A percentile compares a stretch with the other conserved stretches of the same genome.
phyloP scores from a whole-genome alignment of 352 stramenopile genomes.

The Phytopythium aichiense region DNA sequence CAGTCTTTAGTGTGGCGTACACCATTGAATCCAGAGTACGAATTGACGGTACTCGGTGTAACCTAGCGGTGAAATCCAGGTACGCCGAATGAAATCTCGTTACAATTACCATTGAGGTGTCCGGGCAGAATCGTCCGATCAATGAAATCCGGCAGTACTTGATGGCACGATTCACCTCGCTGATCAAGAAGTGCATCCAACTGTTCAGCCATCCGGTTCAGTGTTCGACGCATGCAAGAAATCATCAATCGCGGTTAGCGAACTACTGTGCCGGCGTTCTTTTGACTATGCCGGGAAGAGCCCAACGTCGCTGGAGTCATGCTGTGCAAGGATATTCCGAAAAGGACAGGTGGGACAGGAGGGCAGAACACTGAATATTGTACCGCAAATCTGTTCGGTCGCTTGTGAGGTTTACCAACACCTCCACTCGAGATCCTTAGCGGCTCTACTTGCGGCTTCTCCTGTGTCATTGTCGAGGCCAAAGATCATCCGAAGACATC shows the following conservation, averaged over 20 bases:
- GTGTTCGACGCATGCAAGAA: constrained; percentile 12
- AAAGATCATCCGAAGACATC: constrained; percentile 23
- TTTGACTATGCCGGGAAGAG: constrained; percentile 8
- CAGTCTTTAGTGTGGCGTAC: too few relatives aligned
- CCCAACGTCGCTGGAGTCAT: constrained; percentile 8
- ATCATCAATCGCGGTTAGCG: neutral
- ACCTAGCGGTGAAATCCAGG: too few relatives aligned
- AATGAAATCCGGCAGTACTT: constrained; percentile 27
- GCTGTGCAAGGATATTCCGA: constrained; percentile 18
- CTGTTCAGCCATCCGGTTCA: constrained; percentile 23
- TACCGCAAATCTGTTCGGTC: constrained; percentile 10
- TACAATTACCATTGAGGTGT: constrained; percentile 9
- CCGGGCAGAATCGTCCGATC: neutral
- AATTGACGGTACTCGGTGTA: too few relatives aligned
- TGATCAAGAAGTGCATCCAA: constrained; percentile 20
- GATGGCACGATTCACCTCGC: constrained; percentile 24
- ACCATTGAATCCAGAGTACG: too few relatives aligned
- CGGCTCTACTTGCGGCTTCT: constrained; percentile 23
- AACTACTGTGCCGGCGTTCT: constrained; percentile 13
- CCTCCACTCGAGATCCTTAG: constrained; percentile 15
- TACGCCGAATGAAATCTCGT: too few relatives aligned
- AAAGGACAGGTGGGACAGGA: constrained; percentile 10
- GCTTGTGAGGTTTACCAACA: constrained; percentile 18
- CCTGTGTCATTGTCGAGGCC: constrained; percentile 11
- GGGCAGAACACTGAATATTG: constrained; percentile 8